Conservation (phyloP, 164 flowering plant genomes). For the Berberis vulgaris region DNA sequence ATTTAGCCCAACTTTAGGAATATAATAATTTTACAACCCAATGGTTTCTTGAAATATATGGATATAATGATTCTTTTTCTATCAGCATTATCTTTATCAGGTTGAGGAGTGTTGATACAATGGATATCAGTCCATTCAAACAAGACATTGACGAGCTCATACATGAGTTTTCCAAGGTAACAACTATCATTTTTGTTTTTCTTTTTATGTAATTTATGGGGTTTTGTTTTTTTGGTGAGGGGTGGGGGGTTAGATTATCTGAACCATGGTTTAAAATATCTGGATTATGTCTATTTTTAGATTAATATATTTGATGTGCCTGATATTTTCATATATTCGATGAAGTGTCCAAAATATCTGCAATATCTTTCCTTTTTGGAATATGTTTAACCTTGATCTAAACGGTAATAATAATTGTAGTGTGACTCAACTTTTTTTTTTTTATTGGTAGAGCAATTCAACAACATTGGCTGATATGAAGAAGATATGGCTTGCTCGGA, state of each 20-base stretch:
- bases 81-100: neutral
- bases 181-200: neutral
- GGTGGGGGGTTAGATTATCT: neutral
- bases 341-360: too few relatives aligned
- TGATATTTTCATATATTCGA: too few relatives aligned
- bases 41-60: neutral
- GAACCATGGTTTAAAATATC: too few relatives aligned
- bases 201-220: neutral
- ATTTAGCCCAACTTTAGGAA: too few relatives aligned
- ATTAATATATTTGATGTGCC: too few relatives aligned
- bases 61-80: neutral
- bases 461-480: conserved; percentile 65
- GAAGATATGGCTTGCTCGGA: conserved; percentile 56
- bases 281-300: too few relatives aligned
- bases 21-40: too few relatives aligned
- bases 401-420: too few relatives aligned
- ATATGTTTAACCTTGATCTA: too few relatives aligned
- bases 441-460: conserved; percentile 29
- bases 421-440: too few relatives aligned
- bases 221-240: neutral
- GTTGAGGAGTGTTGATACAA: conserved; percentile 6
- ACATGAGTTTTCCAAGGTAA: conserved; percentile 52
- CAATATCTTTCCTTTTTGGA: too few relatives aligned
- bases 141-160: conserved; percentile 79
- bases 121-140: conserved; percentile 62